A percentile compares a stretch with the other conserved stretches of the same genome.
These are phyloP conservation scores for Boletus eberwhitei DNA, from an alignment of 768 basidiomycete genomes.

Conservation along the genomic window DNA sequence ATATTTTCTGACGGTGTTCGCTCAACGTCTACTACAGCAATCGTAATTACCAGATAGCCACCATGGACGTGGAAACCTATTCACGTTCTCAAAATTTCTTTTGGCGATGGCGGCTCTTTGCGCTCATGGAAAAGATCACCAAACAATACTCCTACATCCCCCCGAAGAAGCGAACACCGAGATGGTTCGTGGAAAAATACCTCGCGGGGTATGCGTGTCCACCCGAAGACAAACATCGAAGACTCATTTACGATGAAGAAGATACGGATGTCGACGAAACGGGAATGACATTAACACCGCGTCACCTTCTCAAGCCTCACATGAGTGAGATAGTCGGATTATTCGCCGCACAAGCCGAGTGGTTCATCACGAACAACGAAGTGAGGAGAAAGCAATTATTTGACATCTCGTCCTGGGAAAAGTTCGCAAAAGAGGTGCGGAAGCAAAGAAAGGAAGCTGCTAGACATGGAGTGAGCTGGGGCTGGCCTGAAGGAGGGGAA, in stretches of 20 bases:
- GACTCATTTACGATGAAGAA: slow-evolving; percentile 36
- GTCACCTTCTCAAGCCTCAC: slow-evolving; percentile 47
- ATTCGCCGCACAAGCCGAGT: slow-evolving; percentile 56
- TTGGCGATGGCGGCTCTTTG: slow-evolving; percentile 47
- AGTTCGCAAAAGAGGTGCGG: slow-evolving; percentile 38
- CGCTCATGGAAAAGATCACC: slow-evolving; percentile 45
- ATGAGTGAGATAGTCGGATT: slow-evolving; percentile 47
- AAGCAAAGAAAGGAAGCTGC: slow-evolving; percentile 33
- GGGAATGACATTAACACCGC: slow-evolving; percentile 30
- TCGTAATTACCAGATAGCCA: slow-evolving; percentile 43
- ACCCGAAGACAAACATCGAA: slow-evolving; percentile 26
- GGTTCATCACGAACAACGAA: slow-evolving; percentile 53
- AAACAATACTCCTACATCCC: slow-evolving; percentile 34
- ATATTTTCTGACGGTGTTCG: neutral
- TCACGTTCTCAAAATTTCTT: slow-evolving; percentile 47
- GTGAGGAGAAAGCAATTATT: slow-evolving; percentile 32
- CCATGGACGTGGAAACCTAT: slow-evolving; percentile 45
- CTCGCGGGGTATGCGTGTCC: slow-evolving; percentile 26
- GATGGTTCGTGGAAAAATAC: slow-evolving; percentile 50
- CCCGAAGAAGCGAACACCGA: slow-evolving; percentile 39
- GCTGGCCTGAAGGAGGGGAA: slow-evolving; percentile 18
- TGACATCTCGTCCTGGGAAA: slow-evolving; percentile 45
- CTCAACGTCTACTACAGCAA: slow-evolving; percentile 27
- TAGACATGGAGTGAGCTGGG: slow-evolving; percentile 21
- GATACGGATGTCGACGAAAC: slow-evolving; percentile 31